Percentiles rank a stretch among this genome's conserved stretches.
Conservation (phyloP, 2,329 filamentous ascomycete species). For the Botrytis byssoidea region DNA sequence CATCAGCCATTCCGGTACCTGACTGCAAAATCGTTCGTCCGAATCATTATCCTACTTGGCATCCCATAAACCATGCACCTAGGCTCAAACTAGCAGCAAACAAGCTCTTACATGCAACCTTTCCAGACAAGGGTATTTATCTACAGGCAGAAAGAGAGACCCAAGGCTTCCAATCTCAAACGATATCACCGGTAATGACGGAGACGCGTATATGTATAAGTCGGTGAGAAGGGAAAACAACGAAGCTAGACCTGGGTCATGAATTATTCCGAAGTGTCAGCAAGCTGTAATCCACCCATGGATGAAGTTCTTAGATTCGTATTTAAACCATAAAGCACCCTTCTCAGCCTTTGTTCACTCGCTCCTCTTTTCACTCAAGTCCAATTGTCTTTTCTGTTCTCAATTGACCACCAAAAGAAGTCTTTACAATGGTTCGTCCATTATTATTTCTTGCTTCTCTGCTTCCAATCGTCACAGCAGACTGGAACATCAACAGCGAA, state of each 20-base stretch:
- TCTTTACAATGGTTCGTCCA: conserved; percentile 8
- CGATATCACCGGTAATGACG: neutral
- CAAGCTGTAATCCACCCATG: neutral
- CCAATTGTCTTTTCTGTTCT: neutral
- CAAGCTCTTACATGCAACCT: neutral
- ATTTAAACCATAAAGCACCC: neutral
- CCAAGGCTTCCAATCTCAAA: neutral
- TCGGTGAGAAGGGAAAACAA: neutral
- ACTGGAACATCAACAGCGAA: conserved; percentile 32
- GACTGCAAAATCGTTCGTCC: neutral
- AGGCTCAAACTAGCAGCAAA: neutral
- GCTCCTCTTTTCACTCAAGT: too few relatives aligned
- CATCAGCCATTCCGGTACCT: neutral
- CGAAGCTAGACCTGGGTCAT: neutral
- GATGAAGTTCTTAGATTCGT: neutral
- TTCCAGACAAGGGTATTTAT: neutral
- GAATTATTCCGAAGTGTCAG: conserved; percentile 11
- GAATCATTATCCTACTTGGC: neutral
- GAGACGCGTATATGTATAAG: neutral
- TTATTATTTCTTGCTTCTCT: conserved; percentile 13
- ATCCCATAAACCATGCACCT: neutral
- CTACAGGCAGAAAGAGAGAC: neutral
- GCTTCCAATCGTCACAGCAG: conserved; percentile 20
- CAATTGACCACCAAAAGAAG: neutral
- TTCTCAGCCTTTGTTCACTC: neutral